These are phyloP conservation scores for Cryphonectria parasitica DNA, from an alignment of 2,329 filamentous ascomycete species.

Conservation along the genomic window DNA sequence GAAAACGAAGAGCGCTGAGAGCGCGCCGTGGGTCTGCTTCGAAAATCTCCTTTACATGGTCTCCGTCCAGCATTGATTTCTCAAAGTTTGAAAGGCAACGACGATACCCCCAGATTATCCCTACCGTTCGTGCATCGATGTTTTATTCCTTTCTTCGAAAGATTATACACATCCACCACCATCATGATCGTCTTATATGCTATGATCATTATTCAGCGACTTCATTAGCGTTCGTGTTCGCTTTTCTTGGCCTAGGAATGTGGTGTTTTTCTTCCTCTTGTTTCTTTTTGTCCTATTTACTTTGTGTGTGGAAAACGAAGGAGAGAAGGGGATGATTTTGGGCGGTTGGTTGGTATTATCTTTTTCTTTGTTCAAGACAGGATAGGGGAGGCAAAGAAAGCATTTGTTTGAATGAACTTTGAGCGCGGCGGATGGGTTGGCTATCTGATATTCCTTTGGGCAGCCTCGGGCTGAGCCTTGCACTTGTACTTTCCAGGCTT, in stretches of 20 bases:
- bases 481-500: not conserved
- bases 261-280: not conserved
- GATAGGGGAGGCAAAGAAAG: not conserved
- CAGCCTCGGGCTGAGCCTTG: not conserved
- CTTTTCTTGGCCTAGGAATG: not conserved
- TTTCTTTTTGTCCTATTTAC: not conserved
- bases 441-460: not conserved
- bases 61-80: not conserved
- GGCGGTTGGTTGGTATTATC: not conserved
- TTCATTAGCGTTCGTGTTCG: not conserved
- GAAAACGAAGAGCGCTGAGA: not conserved
- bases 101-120: constrained; percentile 14
- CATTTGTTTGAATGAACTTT: not conserved
- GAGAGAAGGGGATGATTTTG: not conserved
- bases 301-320: not conserved
- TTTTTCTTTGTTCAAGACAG: not conserved
- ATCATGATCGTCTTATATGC: not conserved
- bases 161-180: not conserved
- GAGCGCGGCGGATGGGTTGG: not conserved
- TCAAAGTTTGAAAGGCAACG: constrained; percentile 8
- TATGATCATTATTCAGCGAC: not conserved
- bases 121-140: constrained; percentile 3
- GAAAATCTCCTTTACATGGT: not conserved
- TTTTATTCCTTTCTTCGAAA: not conserved
- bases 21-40: not conserved